Conservation (phyloP, 352 stramenopile species). For the Globisporangium okanoganense region DNA sequence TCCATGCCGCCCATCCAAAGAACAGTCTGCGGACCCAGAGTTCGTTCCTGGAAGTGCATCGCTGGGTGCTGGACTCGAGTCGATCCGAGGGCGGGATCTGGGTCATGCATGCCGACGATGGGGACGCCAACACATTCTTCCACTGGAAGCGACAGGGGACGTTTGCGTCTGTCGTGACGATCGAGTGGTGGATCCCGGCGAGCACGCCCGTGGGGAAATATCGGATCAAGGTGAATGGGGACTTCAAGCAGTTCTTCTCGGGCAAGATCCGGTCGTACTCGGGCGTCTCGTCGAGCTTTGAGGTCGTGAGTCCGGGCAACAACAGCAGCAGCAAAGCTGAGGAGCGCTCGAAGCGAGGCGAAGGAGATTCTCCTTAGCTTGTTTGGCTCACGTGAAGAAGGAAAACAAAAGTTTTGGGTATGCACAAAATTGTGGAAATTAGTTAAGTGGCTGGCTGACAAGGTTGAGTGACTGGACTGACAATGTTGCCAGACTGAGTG, state of each 20-base stretch:
- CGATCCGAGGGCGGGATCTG: constrained; percentile 45
- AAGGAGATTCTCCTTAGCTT: neutral
- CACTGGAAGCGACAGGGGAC: constrained; percentile 67
- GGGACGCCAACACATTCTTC: constrained; percentile 71
- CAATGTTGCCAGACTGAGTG: neutral
- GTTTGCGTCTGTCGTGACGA: constrained; percentile 59
- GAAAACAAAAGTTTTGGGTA: neutral
- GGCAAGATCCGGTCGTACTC: constrained; percentile 42
- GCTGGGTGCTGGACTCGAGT: constrained; percentile 43
- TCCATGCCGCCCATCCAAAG: constrained; percentile 78
- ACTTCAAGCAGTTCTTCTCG: constrained; percentile 72
- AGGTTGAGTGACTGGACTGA: neutral
- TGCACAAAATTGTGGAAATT: neutral
- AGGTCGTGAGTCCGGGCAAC: constrained; percentile 18
- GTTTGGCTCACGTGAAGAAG: neutral
- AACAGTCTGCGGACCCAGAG: constrained; percentile 75
- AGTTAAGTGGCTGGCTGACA: neutral
- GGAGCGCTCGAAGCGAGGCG: neutral
- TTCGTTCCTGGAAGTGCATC: constrained; percentile 78
- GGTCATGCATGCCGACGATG: constrained; percentile 71
- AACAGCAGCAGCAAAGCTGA: neutral
- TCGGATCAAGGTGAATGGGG: constrained; percentile 75
- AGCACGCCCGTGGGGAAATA: constrained; percentile 47
- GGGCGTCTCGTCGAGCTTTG: constrained; percentile 58
- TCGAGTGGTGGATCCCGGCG: constrained; percentile 67